Conservation (phyloP, 2,329 filamentous ascomycete genomes). For the Hypoxylon sp. region DNA sequence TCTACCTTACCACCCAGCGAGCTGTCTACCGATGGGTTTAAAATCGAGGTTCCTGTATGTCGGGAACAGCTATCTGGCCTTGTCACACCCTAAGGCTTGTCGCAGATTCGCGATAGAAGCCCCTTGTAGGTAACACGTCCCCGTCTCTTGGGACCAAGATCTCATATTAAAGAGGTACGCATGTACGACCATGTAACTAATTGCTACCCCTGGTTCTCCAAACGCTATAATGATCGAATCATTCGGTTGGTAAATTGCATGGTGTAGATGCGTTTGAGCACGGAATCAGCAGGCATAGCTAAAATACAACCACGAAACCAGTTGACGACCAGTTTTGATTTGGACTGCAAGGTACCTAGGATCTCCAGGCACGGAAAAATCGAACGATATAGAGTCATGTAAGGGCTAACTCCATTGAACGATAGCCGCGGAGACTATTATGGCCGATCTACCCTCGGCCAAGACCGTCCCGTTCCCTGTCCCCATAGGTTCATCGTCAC, state of each 20-base stretch:
- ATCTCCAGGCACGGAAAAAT: slow-evolving; percentile 17
- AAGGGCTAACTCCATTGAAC: slow-evolving; percentile 36
- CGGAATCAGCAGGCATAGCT: not conserved
- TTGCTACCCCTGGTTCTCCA: not conserved
- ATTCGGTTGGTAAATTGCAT: not conserved
- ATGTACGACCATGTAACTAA: slow-evolving; percentile 26
- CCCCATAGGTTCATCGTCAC: slow-evolving; percentile 1
- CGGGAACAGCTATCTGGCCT: slow-evolving; percentile 38
- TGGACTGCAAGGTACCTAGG: not conserved
- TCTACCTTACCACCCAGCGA: slow-evolving; percentile 29
- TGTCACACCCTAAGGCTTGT: slow-evolving; percentile 41
- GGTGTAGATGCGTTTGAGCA: not conserved
- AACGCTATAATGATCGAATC: slow-evolving; percentile 12
- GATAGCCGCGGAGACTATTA: slow-evolving; percentile 38
- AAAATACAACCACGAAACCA: not conserved
- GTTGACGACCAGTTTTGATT: not conserved
- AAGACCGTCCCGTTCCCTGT: slow-evolving; percentile 24
- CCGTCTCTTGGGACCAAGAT: slow-evolving; percentile 41
- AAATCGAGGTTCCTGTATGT: slow-evolving; percentile 40
- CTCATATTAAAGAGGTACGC: slow-evolving; percentile 28
- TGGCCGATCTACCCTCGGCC: slow-evolving; percentile 30
- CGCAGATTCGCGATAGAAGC: slow-evolving; percentile 45
- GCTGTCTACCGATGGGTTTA: slow-evolving; percentile 25
- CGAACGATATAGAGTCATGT: slow-evolving; percentile 31
- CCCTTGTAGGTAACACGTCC: slow-evolving; percentile 41